phyloP scores from a whole-genome alignment of 768 basidiomycete species.

The Naganishia vaughanmartiniae region DNA sequence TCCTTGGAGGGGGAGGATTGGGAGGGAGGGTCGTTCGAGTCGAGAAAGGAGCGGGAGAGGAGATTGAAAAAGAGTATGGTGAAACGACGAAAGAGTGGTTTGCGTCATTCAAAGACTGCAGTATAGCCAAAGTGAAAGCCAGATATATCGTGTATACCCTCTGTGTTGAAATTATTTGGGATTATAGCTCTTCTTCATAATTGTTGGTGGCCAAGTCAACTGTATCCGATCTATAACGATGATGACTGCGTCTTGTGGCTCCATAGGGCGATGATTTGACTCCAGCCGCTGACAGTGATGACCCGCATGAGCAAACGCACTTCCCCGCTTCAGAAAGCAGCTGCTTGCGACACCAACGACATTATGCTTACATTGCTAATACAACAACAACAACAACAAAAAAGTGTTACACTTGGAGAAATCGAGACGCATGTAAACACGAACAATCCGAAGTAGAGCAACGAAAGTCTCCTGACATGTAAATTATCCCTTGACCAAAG shows the following conservation, averaged over 20 bases:
- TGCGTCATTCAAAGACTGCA: slow-evolving; percentile 23
- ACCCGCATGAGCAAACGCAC: not conserved
- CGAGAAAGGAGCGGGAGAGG: slow-evolving; percentile 25
- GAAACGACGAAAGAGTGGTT: slow-evolving; percentile 11
- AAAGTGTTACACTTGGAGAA: not conserved
- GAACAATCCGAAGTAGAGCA: not conserved
- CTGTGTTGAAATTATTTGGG: not conserved
- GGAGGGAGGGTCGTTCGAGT: slow-evolving; percentile 36
- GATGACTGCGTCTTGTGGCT: not conserved
- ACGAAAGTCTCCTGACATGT: not conserved
- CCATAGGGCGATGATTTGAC: not conserved
- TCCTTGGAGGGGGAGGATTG: slow-evolving; percentile 51
- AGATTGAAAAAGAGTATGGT: slow-evolving; percentile 26
- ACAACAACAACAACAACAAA: too few species aligned
- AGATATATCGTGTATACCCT: not conserved
- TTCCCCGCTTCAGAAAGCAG: not conserved
- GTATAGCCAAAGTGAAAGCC: not conserved
- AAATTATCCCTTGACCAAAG: not conserved
- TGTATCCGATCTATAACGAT: slow-evolving; percentile 25
- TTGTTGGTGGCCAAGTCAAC: slow-evolving; percentile 1
- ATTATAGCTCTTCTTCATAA: slow-evolving; percentile 8
- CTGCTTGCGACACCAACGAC: not conserved
- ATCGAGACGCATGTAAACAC: not conserved
- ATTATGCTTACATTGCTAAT: not conserved
- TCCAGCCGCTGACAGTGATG: too few species aligned